Evolutionary conservation across 345 rosid genomes (phyloP).

Genomic region (Euphorbia pulcherrima): DNA sequence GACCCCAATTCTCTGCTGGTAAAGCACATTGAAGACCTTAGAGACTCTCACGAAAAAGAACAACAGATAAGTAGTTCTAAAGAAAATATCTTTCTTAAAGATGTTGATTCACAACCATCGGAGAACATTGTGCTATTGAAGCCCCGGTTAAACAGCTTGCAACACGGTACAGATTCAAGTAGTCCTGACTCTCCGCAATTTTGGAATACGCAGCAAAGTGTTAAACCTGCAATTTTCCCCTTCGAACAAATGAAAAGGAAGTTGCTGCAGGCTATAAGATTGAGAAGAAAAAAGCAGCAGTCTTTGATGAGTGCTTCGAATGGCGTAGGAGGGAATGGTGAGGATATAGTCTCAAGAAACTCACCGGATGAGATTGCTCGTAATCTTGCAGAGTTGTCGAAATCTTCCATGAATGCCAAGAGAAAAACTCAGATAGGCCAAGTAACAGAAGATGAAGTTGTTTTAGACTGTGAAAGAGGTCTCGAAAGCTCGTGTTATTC

Average conservation of each 20-base stretch:
- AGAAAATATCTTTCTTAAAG: slow-evolving; percentile 15
- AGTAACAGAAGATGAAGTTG: slow-evolving; percentile 15
- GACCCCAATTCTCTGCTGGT: slow-evolving; percentile 69
- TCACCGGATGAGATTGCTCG: slow-evolving; percentile 15
- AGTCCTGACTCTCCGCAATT: slow-evolving; percentile 20
- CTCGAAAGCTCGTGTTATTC: slow-evolving; percentile 28
- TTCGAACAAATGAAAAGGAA: slow-evolving; percentile 56
- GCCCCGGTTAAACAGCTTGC: slow-evolving; percentile 36
- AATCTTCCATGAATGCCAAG: slow-evolving; percentile 20
- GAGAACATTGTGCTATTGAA: slow-evolving; percentile 47
- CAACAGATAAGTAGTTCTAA: slow-evolving; percentile 16
- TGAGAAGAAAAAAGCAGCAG: slow-evolving; percentile 33
- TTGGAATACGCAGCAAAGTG: slow-evolving; percentile 25
- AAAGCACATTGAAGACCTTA: slow-evolving; percentile 50
- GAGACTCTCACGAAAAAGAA: slow-evolving; percentile 34
- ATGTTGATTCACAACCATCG: slow-evolving; percentile 19
- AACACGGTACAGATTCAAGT: slow-evolving; percentile 18
- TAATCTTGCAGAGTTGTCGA: slow-evolving; percentile 9
- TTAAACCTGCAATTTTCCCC: slow-evolving; percentile 39
- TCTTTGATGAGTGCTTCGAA: slow-evolving; percentile 11
- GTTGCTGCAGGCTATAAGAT: slow-evolving; percentile 46
- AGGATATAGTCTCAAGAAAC: slow-evolving; percentile 18
- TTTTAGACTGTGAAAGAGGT: slow-evolving; percentile 27
- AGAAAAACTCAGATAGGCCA: slow-evolving; percentile 18
- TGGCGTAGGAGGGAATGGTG: slow-evolving; percentile 20